Evolutionary conservation across 441 rosid genomes (phyloP).

Genomic region (Adansonia grandidieri): DNA sequence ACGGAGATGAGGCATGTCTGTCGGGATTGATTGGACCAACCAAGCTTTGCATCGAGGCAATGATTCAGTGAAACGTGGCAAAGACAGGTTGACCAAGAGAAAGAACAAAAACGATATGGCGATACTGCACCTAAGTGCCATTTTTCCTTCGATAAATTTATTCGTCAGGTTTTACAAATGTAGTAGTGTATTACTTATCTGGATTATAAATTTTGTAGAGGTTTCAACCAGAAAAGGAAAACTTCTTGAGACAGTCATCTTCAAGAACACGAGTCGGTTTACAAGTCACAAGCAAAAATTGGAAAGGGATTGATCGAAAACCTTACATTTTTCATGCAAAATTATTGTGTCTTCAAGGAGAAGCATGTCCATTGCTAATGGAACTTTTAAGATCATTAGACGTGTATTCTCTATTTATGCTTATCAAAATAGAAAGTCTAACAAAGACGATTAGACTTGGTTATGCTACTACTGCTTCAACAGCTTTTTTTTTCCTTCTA

Average conservation of each 20-base stretch:
- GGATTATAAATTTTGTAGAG: background rate
- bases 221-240: background rate
- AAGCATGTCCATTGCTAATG: conserved; percentile 16
- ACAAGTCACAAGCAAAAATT: background rate
- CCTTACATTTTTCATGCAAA: background rate
- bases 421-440: background rate
- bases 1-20: conserved; percentile 78
- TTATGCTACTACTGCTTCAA: background rate
- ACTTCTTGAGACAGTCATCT: conserved; percentile 2
- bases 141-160: conserved; percentile 1
- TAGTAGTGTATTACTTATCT: background rate
- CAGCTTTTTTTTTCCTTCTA: background rate
- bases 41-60: conserved; percentile 67
- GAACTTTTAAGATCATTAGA: conserved; percentile 1
- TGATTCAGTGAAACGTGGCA: conserved; percentile 33
- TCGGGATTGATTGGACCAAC: conserved; percentile 94
- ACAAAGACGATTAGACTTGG: background rate
- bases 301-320: background rate
- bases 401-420: background rate
- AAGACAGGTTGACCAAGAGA: conserved; percentile 32
- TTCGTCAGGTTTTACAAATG: background rate
- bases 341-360: conserved; percentile 13
- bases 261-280: background rate
- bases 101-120: conserved; percentile 27
- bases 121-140: conserved; percentile 29